Evolutionary conservation across 1,284 basidiomycete genomes (phyloP), one percentile per base, ranked within the genome.

Genomic region (Apiotrichum laibachii): DNA sequence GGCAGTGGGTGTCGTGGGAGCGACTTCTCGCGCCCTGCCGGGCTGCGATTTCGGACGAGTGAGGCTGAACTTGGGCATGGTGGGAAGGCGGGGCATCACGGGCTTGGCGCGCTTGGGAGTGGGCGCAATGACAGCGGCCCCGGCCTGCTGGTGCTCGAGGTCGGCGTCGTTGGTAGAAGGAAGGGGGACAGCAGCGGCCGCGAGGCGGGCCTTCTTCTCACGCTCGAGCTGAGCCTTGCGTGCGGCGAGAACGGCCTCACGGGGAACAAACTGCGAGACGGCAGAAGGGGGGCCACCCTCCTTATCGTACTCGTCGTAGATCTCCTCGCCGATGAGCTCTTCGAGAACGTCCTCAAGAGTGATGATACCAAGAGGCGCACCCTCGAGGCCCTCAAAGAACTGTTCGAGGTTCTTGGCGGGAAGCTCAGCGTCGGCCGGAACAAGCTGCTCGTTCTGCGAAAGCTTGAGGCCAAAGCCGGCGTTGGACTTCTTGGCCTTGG

Each of bases 261-360:
- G 61, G 19, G 72, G 72, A 9, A 73, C 66, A 53, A 68, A 73
- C 1, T 67, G 66, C 0, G 67, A 68, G 4, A 69, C 68, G 19
- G 65, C 59, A 6, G 67, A 64, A 11, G 15, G 47, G 31, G 47
- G 37, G 15, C n/a, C 22, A 18, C 65, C 66, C 39, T 67, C 61
- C 50, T 66, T 61, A 45, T 73, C 72, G 44, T 71, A 70, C 77
- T 92, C 90, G 70, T 92, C 90, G 65, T 89, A 90, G 52, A 92
- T 92, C 68, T 92, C 90, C 78, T 92, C 89, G 21, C 90, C 90
- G 55, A 92, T 91, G 10, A 92, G 81, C 71, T 92, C 90, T 84
- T 95, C 92, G 11, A 95, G 81, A 18, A 95, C 90, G 66, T 95
- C 92, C 75, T 95, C 92, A 3, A 95, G 82, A 1, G 92, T 95